Base-by-base conservation (phyloP, 163 green algal genomes). In the Coccomyxa subellipsoidea region DNA sequence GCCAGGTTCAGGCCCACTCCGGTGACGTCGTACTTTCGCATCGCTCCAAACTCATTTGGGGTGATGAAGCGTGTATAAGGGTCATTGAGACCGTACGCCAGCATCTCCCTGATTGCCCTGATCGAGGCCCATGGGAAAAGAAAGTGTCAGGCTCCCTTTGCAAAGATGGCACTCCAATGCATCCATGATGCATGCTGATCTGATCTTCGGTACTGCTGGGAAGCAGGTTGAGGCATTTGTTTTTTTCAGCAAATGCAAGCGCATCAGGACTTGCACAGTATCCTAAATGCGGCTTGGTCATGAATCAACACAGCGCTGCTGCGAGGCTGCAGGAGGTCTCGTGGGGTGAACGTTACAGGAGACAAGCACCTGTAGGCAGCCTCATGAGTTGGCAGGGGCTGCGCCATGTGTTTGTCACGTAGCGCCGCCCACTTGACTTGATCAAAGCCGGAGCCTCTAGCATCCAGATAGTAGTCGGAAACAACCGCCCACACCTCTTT, bases 1-100 rank as follows among this genome's bases (percentile, higher is more conserved):
- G 93, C 94, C 53, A 99, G 89, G 87, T 99, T 99, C 53, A 99
- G 87, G 0, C 96, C 96, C 29, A 99, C 90, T 0, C 96, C 96
- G 5, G 91, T 97, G 7, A 98, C 89, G 87, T 99, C 96, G 80
- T 98, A 99, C 86, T 97, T 97, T 32, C 90, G 86, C 89, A 99
- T 95, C 69, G 80, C 83, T 3, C 84, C 75, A 81, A 98, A 98
- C 82, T 98, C 90, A 0, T 81, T 15, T 0, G 93, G 91, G 5
- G 90, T 85, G 18, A 99, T 91, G 85, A 98, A 98, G 31, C 95
- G 90, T 38, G 93, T 95, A 90, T 98, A 99, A 8, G 93, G 96
- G 87, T 99, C 96, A 15, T 82, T 84, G 53, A 97, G 83, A 18
- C 92, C 91, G 15, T 82, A 84, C 0, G 85, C 89, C 66, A 99